A percentile compares a stretch with the other conserved stretches of the same genome.
phyloP scores from a whole-genome alignment of 2,329 filamentous ascomycete genomes.

The Pseudomassariella vexata region DNA sequence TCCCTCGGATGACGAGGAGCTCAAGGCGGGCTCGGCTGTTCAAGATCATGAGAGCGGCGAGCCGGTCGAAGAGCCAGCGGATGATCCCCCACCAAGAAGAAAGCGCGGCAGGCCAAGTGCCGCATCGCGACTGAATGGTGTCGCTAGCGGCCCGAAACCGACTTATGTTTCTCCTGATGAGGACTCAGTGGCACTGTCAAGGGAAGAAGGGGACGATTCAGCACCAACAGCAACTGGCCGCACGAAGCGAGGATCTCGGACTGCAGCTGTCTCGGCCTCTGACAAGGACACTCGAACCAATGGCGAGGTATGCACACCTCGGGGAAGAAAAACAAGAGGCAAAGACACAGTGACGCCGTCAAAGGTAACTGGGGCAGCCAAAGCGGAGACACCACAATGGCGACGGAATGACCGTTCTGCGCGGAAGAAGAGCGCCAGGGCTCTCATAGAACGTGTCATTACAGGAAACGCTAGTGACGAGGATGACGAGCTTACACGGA shows the following conservation, averaged over 20 bases:
- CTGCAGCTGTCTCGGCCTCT: neutral
- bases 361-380: constrained; percentile 13
- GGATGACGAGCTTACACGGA: constrained; percentile 70
- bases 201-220: neutral
- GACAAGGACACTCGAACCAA: too few species aligned
- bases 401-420: constrained; percentile 73
- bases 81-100: constrained; percentile 1
- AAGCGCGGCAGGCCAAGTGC: constrained; percentile 5
- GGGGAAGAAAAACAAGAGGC: neutral
- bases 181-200: constrained; percentile 1
- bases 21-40: too few species aligned
- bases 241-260: neutral
- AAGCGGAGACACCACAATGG: constrained; percentile 54
- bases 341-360: constrained; percentile 16
- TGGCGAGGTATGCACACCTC: neutral
- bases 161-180: constrained; percentile 7
- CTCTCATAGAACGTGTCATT: constrained; percentile 53
- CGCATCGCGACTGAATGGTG: constrained; percentile 1
- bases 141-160: neutral
- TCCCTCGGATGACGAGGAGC: too few species aligned
- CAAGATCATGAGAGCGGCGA: too few species aligned
- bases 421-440: constrained; percentile 10
- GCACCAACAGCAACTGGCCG: neutral
- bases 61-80: too few species aligned
- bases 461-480: constrained; percentile 62